A percentile compares a stretch with the other conserved stretches of the same genome.
These are phyloP conservation scores for Amanita polypyramis DNA, from an alignment of 768 basidiomycete species.

Conservation along the genomic window DNA sequence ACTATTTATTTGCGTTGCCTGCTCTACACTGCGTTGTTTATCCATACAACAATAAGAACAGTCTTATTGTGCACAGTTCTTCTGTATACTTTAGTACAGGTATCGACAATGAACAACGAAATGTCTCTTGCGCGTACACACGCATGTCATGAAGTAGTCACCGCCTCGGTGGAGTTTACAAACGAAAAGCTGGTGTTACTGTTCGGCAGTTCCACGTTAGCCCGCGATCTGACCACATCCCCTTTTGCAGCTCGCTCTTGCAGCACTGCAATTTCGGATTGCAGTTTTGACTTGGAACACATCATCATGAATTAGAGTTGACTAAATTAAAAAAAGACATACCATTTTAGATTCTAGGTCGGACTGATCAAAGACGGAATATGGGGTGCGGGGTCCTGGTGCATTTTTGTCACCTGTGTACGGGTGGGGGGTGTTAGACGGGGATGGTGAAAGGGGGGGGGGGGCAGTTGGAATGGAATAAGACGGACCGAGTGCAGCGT, in stretches of 20 bases:
- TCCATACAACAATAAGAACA: background rate
- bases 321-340: constrained; percentile 13
- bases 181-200: constrained; percentile 11
- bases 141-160: constrained; percentile 8
- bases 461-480: background rate
- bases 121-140: too few species aligned
- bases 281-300: constrained; percentile 39
- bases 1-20: background rate
- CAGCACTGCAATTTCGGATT: constrained; percentile 47
- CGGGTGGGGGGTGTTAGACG: background rate
- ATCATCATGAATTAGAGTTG: background rate
- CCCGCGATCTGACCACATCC: constrained; percentile 13
- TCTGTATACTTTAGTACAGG: background rate
- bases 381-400: constrained; percentile 32
- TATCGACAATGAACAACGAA: background rate
- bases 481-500: constrained; percentile 55
- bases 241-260: constrained; percentile 38
- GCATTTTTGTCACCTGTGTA: constrained; percentile 31
- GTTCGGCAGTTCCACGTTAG: background rate
- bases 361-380: constrained; percentile 47
- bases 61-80: background rate
- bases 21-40: background rate
- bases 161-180: constrained; percentile 10
- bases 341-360: constrained; percentile 52
- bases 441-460: background rate